Base-by-base conservation (phyloP, 441 rosid species). In the Pelargonium myrrhifolium region DNA sequence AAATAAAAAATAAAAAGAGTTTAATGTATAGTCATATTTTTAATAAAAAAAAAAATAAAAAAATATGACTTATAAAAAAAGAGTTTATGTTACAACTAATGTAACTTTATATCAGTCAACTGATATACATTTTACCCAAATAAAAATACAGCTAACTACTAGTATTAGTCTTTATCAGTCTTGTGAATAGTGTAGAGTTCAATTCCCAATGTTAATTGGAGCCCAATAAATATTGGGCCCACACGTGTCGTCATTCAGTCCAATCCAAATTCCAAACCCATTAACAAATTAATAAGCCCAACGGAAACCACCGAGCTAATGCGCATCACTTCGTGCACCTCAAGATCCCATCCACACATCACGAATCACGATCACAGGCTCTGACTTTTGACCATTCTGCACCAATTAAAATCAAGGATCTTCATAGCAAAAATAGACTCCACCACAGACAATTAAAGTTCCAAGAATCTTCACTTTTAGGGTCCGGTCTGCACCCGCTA, bases 331-430 rank as follows among this genome's bases (percentile, higher is more conserved):
- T 17, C 1, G 22, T 53, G 59, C 59, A 53, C 59, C 59, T 4
- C 59, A 53, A 3, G 59, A 53, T 53, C 59, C 20, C 59, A 53
- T 15, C 22, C 22, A 53, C 59, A 53, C 59, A 53, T 53, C 59
- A 17, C 59, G 17, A 21, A 15, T 53, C 22, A 10, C 18, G 37
- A 31, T 3, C 37, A 31, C 6, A 31, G 37, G 37, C 37, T 31
- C 7, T 6, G 22, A 53, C 17, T 17, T 14, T 6, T 9, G 56
- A 49, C 17, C 56, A 49, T 0, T 6, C n/a, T 18, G 7, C 59
- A 53, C 59, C 59, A 53, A 53, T 53, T 2, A 15, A 6, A 53
- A 6, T 15, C 10, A 21, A 53, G 24, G 24, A 17, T 10, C 59
- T 6, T 53, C 10, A 3, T 53, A 6, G 0, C 59, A 8, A 53